Percentiles rank a stretch among this genome's conserved stretches.
Conservation (phyloP, 2,329 filamentous ascomycete species). For the Aureobasidium subglaciale region DNA sequence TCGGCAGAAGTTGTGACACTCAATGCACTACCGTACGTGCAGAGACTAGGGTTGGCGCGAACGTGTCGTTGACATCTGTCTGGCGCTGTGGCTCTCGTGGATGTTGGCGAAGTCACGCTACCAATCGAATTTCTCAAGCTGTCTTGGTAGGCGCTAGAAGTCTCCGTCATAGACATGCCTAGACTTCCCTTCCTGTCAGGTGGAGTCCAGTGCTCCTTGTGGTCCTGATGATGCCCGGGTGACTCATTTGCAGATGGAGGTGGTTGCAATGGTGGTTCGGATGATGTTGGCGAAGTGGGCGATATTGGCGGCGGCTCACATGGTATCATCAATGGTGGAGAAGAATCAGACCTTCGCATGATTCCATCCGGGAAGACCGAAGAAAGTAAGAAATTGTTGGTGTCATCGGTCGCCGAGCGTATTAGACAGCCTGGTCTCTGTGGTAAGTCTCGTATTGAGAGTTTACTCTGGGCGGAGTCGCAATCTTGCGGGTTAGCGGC, state of each 20-base stretch:
- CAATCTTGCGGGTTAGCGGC: constrained; percentile 7
- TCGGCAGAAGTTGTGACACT: constrained; percentile 56
- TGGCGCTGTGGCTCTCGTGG: constrained; percentile 82
- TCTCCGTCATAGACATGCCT: constrained; percentile 68
- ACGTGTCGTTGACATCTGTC: constrained; percentile 57
- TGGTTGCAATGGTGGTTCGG: constrained; percentile 7
- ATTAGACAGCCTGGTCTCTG: neutral
- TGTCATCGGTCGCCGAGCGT: constrained; percentile 7
- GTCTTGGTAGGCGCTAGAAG: constrained; percentile 70
- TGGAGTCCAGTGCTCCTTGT: constrained; percentile 9
- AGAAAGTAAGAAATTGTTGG: constrained; percentile 6
- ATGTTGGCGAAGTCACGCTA: constrained; percentile 72
- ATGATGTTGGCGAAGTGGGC: neutral
- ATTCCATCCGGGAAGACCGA: neutral
- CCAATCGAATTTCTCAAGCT: constrained; percentile 67
- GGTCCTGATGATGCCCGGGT: neutral
- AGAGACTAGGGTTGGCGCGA: constrained; percentile 41
- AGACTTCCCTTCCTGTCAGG: constrained; percentile 55
- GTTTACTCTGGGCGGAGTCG: neutral
- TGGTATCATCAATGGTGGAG: neutral
- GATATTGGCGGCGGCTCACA: neutral
- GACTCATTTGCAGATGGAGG: constrained; percentile 1
- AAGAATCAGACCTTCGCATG: constrained; percentile 1
- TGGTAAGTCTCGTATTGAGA: neutral
- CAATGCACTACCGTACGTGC: constrained; percentile 44